phyloP scores from a whole-genome alignment of 1,139 yeast genomes.

The Williopsis jadinii region DNA sequence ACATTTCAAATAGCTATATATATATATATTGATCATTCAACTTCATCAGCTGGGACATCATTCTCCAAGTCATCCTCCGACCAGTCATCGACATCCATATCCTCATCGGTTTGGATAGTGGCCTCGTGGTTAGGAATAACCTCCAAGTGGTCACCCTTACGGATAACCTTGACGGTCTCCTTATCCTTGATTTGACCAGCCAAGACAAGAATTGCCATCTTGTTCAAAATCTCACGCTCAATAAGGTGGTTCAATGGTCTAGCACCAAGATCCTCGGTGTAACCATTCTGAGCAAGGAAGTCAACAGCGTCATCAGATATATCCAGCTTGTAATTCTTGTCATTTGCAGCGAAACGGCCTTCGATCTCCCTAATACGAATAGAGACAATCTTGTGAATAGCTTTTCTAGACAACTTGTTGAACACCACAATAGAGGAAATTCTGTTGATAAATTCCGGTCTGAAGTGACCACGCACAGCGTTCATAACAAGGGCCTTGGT shows the following conservation, averaged over 20 bases:
- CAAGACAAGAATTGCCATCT: conserved; percentile 78
- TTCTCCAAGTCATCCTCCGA: conserved; percentile 22
- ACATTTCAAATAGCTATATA: neutral
- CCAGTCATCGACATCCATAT: conserved; percentile 33
- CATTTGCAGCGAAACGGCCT: conserved; percentile 74
- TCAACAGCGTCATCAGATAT: conserved; percentile 71
- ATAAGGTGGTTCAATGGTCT: conserved; percentile 94
- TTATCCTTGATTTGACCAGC: conserved; percentile 85
- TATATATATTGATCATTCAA: conserved; percentile 5
- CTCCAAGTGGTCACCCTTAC: conserved; percentile 55
- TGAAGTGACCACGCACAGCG: conserved; percentile 83
- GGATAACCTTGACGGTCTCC: conserved; percentile 65
- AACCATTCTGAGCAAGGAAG: conserved; percentile 78
- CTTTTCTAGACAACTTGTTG: conserved; percentile 85
- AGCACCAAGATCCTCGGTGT: conserved; percentile 92
- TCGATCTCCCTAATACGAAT: conserved; percentile 82
- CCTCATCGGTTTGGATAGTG: conserved; percentile 41
- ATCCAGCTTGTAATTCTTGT: conserved; percentile 65
- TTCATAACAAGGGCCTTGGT: conserved; percentile 77
- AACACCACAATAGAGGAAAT: conserved; percentile 88
- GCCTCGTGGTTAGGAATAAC: conserved; percentile 83
- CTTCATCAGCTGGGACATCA: conserved; percentile 3
- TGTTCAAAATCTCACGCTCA: conserved; percentile 80
- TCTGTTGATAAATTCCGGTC: conserved; percentile 97
- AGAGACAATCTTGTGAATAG: conserved; percentile 85